Base-by-base conservation (phyloP, 495 filamentous ascomycete genomes). In the Podospora comata region DNA sequence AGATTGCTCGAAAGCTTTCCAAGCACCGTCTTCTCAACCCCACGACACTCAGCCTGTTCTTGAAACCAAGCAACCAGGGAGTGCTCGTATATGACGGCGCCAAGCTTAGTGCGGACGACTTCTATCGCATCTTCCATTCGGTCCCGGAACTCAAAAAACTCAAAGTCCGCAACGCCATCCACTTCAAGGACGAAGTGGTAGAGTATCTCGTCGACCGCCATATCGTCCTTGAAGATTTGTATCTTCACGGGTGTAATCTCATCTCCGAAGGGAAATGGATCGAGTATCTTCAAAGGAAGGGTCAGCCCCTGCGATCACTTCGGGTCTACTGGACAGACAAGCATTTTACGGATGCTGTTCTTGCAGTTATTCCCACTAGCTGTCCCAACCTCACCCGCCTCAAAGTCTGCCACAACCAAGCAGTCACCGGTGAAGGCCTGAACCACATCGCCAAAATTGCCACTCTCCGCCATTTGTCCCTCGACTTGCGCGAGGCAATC, bases 41-140 rank as follows among this genome's bases (percentile, higher is more conserved):
- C 0, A 79, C 77, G 63, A 96, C 91, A 2, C 73, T 97, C 19
- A 81, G 89, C 66, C 81, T 97, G 19, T 96, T 97, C 75, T 79
- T 96, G n/a, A 85, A 89, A 61, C 85, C 88, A 15, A 83, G 89
- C 30, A 73, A 85, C 2, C 84, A 90, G 23, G 83, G 83, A 5
- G 82, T 97, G n/a, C 81, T 85, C 62, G 85, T 97, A 20, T 94
- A 93, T 73, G 93, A 97, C 76, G 90, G 88, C 71, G 88, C 89
- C 2, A 89, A 90, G 73, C 85, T 97, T 56, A 83, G 84, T 32
- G 85, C 86, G 2, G 85, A 92, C 64, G 92, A 97, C 70, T 94
- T 86, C 71, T 84, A 90, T 57, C 88, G 88, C 70, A 91, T 97
- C 26, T 91, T 97, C 70, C 87, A 91, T n/a, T 83, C 87, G 1